Conservation (phyloP, 441 rosid species). For the Eruca vesicaria region DNA sequence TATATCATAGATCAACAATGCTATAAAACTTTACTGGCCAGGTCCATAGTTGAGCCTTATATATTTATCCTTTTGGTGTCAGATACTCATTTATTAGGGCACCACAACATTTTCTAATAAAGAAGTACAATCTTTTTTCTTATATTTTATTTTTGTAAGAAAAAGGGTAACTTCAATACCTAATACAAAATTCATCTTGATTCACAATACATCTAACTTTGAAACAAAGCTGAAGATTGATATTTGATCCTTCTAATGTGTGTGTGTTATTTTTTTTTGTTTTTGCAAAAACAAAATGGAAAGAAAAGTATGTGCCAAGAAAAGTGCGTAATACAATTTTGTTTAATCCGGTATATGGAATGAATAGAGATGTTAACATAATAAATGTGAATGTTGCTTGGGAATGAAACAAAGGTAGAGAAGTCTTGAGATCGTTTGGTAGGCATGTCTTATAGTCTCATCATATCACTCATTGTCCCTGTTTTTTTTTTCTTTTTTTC, state of each 20-base stretch:
- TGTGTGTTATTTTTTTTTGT: background rate
- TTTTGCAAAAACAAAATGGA: background rate
- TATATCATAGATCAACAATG: background rate
- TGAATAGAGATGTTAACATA: background rate
- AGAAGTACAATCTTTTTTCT: background rate
- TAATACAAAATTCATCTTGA: background rate
- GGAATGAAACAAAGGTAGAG: conserved; percentile 30
- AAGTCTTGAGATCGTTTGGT: conserved; percentile 23
- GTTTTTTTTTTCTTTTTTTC: background rate
- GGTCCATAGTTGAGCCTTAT: conserved; percentile 6
- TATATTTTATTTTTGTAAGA: background rate
- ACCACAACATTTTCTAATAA: background rate
- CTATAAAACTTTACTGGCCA: conserved; percentile 9
- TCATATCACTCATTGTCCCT: conserved; percentile 15
- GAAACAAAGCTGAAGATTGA: background rate
- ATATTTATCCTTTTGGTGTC: background rate
- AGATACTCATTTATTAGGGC: background rate
- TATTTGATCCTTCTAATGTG: background rate
- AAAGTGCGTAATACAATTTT: background rate
- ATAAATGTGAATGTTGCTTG: conserved; percentile 28
- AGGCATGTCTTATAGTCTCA: conserved; percentile 20
- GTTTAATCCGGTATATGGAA: background rate
- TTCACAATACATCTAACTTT: background rate
- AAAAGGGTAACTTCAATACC: background rate
- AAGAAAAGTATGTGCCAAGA: background rate